Base-by-base conservation (phyloP, 2,329 filamentous ascomycete species). In the Lojkania enalia region DNA sequence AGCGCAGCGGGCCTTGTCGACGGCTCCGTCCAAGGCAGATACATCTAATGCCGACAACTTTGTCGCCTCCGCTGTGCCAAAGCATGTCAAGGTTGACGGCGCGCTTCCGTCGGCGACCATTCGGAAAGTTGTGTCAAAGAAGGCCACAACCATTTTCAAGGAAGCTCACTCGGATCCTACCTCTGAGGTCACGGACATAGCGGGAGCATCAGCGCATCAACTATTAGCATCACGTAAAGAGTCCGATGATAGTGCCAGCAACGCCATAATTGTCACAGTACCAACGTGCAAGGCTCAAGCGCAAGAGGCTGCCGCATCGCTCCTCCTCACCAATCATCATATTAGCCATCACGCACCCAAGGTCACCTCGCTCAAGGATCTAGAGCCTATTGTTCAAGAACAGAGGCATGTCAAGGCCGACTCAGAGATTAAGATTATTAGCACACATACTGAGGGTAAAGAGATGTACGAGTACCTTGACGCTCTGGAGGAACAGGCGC, bases 1-100 rank as follows among this genome's bases (percentile, higher is more conserved):
- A n/a, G 80, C 82, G n/a, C 82, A 86, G 58, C 77, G 83, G 46
- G 79, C 80, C 20, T 57, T 79, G 32, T 70, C 52, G 37, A 56
- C 46, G 29, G 39, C 54, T 35, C 30, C 52, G 3, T 40, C 54
- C 9, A 66, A 63, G 46, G 25, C 47, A 9, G 61, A 58, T 46
- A 39, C 40, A 14, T 42, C 55, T 9, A 54, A 48, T 39, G 52
- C 31, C 33, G 20, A 39, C 15, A 54, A 54, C 6, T 31, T 53
- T 11, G 40, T 57, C 31, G 58, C 56, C 13, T 45, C 57, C n/a
- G 47, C 48, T 15, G 35, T 55, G 12, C 35, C 60, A 21, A 67
- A 63, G 42, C 58, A 58, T 19, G 36, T 56, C 42, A 39, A 51
- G 9, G 35, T 54, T 25, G 63, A 67, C 19, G 39, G 64, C 59